Evolutionary conservation across 1,284 basidiomycete species (phyloP).

Genomic region (Fomitopsis pinicola): DNA sequence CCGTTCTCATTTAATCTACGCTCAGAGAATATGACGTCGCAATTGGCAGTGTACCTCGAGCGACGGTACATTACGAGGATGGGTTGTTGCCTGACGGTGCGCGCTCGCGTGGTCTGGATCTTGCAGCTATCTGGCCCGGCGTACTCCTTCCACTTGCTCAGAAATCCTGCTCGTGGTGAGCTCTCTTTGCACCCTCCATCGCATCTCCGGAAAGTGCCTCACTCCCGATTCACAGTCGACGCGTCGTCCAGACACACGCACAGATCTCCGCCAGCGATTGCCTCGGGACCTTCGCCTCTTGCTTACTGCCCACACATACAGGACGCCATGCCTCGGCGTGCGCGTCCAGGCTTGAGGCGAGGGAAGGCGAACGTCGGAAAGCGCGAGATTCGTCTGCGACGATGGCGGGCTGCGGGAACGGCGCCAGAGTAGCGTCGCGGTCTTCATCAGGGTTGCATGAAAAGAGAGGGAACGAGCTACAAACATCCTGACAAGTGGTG

Average conservation of each 20-base stretch:
- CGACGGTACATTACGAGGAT: conserved; percentile 16
- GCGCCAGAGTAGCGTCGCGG: conserved; percentile 49
- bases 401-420: conserved; percentile 18
- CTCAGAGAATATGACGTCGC: conserved; percentile 25
- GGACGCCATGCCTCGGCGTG: conserved; percentile 15
- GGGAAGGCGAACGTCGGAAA: conserved; percentile 44
- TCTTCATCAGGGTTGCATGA: conserved; percentile 15
- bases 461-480: conserved; percentile 29
- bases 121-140: conserved; percentile 11
- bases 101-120: conserved; percentile 13
- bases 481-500: conserved; percentile 21
- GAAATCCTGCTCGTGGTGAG: conserved; percentile 32
- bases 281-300: conserved; percentile 37
- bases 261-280: conserved; percentile 40
- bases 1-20: conserved; percentile 23
- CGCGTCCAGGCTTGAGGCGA: conserved; percentile 6
- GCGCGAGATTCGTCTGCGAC: conserved; percentile 28
- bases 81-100: not conserved
- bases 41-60: conserved; percentile 20
- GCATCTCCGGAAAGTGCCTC: conserved; percentile 44
- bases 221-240: conserved; percentile 10
- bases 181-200: conserved; percentile 29
- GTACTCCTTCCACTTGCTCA: conserved; percentile 4
- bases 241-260: conserved; percentile 21
- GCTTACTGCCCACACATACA: conserved; percentile 23